A percentile compares a stretch with the other conserved stretches of the same genome.
phyloP scores from a whole-genome alignment of 805 yeast species.

The Zygoascus bituminiphila region DNA sequence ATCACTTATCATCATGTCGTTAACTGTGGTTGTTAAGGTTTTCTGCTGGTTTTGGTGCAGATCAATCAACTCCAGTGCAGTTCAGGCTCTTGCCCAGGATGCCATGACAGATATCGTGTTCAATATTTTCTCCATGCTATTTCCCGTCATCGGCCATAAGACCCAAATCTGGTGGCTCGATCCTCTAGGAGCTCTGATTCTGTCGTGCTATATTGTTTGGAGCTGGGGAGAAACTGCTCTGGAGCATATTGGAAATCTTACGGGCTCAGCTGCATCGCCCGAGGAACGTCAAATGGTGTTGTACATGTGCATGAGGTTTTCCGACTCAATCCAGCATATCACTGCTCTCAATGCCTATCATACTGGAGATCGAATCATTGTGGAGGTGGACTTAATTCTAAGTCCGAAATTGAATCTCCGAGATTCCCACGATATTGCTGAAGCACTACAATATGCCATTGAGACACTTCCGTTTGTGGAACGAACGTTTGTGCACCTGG shows the following conservation, averaged over 20 bases:
- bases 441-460: constrained; percentile 69
- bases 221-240: constrained; percentile 60
- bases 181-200: constrained; percentile 59
- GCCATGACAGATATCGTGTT: constrained; percentile 72
- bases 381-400: constrained; percentile 65
- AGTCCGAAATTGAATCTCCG: constrained; percentile 43
- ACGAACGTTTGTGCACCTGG: constrained; percentile 75
- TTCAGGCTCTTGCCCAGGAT: constrained; percentile 75
- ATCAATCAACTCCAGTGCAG: constrained; percentile 51
- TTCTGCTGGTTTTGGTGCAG: constrained; percentile 60
- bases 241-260: constrained; percentile 65
- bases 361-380: constrained; percentile 68
- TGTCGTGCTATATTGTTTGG: constrained; percentile 52
- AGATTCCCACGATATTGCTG: constrained; percentile 75
- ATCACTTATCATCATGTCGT: constrained; percentile 51
- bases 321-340: constrained; percentile 54
- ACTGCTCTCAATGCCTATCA: constrained; percentile 67
- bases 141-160: constrained; percentile 55
- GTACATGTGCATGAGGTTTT: constrained; percentile 60
- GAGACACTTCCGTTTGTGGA: constrained; percentile 73
- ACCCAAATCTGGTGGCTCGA: constrained; percentile 61
- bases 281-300: constrained; percentile 58
- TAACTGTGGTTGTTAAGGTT: constrained; percentile 53
- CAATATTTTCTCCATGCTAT: constrained; percentile 59
- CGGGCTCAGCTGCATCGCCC: constrained; percentile 62